A percentile compares a stretch with the other conserved stretches of the same genome.
These are phyloP conservation scores for Strigomonas culicis DNA, from an alignment of 208 protist genomes.

Conservation along the genomic window DNA sequence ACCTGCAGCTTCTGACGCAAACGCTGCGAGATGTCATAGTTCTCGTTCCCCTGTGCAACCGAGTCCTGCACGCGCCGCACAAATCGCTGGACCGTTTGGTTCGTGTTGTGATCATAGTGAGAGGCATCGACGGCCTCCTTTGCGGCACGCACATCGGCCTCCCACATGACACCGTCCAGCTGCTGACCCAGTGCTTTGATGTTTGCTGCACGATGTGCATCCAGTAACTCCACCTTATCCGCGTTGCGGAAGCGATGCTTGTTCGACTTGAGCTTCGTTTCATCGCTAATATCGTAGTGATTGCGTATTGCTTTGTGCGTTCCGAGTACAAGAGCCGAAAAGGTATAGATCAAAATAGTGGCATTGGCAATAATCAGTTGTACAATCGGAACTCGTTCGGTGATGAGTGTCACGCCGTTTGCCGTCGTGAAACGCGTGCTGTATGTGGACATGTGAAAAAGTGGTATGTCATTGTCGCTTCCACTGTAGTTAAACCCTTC, in stretches of 20 bases:
- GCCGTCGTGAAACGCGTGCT: background rate
- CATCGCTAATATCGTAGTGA: conserved; percentile 78
- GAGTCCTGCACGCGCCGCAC: conserved; percentile 53
- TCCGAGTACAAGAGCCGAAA: conserved; percentile 43
- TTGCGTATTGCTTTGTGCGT: conserved; percentile 64
- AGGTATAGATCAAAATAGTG: conserved; percentile 44
- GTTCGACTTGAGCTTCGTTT: conserved; percentile 65
- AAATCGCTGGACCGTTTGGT: conserved; percentile 52
- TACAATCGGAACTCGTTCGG: conserved; percentile 26
- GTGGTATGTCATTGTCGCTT: background rate
- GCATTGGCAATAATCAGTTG: conserved; percentile 41
- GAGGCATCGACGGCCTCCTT: conserved; percentile 81
- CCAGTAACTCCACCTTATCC: conserved; percentile 50
- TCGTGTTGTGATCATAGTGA: conserved; percentile 59
- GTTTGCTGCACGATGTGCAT: conserved; percentile 60
- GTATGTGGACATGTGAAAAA: background rate
- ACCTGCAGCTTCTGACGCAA: background rate
- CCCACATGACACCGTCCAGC: conserved; percentile 74
- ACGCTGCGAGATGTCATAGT: background rate
- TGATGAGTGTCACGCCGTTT: conserved; percentile 14
- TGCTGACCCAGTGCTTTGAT: conserved; percentile 63
- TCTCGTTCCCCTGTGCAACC: conserved; percentile 17
- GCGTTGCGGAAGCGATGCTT: conserved; percentile 47
- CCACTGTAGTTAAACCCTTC: background rate
- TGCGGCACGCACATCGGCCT: conserved; percentile 63